phyloP scores from a whole-genome alignment of 257 asterid genomes.

The Solanum pennellii region DNA sequence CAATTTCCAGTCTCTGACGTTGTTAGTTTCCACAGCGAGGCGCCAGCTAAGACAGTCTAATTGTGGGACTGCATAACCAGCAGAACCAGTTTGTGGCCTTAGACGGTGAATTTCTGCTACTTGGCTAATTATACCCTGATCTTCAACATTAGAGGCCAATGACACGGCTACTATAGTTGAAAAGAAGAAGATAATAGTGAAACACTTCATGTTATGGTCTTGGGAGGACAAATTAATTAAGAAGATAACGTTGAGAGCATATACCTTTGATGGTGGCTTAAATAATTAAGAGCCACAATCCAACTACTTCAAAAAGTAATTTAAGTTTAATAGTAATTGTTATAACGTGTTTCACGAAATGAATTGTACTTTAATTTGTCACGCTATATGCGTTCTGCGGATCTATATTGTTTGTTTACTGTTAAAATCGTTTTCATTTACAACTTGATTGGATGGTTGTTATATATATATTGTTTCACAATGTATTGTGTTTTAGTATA shows the following conservation, averaged over 20 bases:
- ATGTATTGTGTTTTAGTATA: no score
- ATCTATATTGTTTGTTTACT: no score
- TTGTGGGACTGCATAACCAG: constrained; percentile 15
- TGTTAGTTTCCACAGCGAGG: constrained; percentile 51
- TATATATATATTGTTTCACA: no score
- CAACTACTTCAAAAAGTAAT: neutral
- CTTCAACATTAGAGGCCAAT: neutral
- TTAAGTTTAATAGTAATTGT: no score
- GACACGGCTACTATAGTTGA: neutral
- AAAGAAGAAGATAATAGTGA: neutral
- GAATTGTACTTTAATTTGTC: neutral
- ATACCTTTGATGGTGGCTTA: neutral
- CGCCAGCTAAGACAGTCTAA: constrained; percentile 70
- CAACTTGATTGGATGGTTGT: no score
- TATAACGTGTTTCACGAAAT: neutral
- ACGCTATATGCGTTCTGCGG: neutral
- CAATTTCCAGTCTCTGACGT: constrained; percentile 20
- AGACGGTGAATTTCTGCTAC: constrained; percentile 22
- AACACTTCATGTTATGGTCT: neutral
- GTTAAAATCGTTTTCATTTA: no score
- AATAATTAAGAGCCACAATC: neutral
- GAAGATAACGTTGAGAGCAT: neutral
- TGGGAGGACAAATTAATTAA: neutral
- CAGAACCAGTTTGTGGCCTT: constrained; percentile 29
- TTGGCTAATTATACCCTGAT: neutral